These are phyloP conservation scores for Boletus sensibilis DNA, from an alignment of 768 basidiomycete species.

Conservation along the genomic window DNA sequence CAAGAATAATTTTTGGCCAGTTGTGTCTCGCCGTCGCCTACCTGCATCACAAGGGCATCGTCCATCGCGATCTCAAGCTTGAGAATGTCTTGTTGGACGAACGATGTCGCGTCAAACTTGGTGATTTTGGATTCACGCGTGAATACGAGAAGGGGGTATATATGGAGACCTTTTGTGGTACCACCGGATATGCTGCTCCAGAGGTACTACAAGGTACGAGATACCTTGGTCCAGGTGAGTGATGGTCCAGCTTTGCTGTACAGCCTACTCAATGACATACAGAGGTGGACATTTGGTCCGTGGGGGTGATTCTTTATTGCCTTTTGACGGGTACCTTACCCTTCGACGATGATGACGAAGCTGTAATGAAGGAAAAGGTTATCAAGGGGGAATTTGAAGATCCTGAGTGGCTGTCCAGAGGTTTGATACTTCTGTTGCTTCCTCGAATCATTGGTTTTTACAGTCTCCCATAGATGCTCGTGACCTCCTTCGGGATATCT, in stretches of 20 bases:
- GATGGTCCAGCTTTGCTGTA: background rate
- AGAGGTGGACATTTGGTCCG: slow-evolving; percentile 97
- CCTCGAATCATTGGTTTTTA: background rate
- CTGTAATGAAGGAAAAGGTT: slow-evolving; percentile 79
- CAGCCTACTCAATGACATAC: slow-evolving; percentile 15
- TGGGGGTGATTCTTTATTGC: slow-evolving; percentile 89
- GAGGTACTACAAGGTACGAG: slow-evolving; percentile 88
- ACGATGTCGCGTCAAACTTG: slow-evolving; percentile 85
- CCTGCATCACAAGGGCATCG: slow-evolving; percentile 88
- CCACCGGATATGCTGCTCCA: slow-evolving; percentile 90
- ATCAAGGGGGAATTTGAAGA: slow-evolving; percentile 87
- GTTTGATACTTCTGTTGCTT: slow-evolving; percentile 41
- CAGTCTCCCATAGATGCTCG: slow-evolving; percentile 64
- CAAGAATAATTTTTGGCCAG: slow-evolving; percentile 91
- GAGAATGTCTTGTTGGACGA: slow-evolving; percentile 95
- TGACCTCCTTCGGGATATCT: slow-evolving; percentile 72
- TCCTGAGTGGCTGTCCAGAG: slow-evolving; percentile 86
- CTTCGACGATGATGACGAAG: slow-evolving; percentile 88
- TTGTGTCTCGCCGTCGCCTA: slow-evolving; percentile 91
- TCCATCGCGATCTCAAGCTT: slow-evolving; percentile 95
- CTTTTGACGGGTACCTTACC: slow-evolving; percentile 87
- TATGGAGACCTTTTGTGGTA: slow-evolving; percentile 95
- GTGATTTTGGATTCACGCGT: slow-evolving; percentile 93
- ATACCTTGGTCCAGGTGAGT: slow-evolving; percentile 85
- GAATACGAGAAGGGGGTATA: slow-evolving; percentile 77